Percentiles rank a stretch among this genome's conserved stretches.
These are phyloP conservation scores for Quercus variabilis DNA, from an alignment of 306 rosid species.

Conservation along the genomic window DNA sequence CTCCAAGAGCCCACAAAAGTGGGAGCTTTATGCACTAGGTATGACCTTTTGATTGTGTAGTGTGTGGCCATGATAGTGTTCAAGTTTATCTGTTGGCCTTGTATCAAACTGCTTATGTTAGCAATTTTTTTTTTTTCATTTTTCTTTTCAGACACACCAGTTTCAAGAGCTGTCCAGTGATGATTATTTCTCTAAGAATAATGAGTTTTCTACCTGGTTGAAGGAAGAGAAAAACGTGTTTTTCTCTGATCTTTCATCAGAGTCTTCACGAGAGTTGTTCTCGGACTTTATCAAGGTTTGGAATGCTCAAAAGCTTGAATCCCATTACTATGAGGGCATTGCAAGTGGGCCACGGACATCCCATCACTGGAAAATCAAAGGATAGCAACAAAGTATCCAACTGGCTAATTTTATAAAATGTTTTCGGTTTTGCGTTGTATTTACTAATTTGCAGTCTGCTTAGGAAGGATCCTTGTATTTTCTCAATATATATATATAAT, in stretches of 20 bases:
- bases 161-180: conserved; percentile 65
- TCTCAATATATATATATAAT: neutral
- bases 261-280: conserved; percentile 68
- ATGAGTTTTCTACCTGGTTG: conserved; percentile 89
- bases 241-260: conserved; percentile 77
- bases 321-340: conserved; percentile 82
- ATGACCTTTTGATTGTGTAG: neutral
- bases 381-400: conserved; percentile 18
- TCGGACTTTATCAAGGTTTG: conserved; percentile 68
- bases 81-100: neutral
- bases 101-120: neutral
- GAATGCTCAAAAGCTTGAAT: conserved; percentile 63
- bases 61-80: neutral
- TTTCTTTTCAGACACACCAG: conserved; percentile 37
- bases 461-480: neutral
- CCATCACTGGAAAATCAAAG: conserved; percentile 79
- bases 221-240: conserved; percentile 82
- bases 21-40: too few relatives aligned
- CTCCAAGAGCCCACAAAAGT: too few relatives aligned
- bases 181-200: conserved; percentile 84
- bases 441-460: neutral
- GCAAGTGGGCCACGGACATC: conserved; percentile 68
- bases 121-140: neutral
- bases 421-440: neutral
- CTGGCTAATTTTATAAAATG: too few relatives aligned